Evolutionary conservation across 345 rosid genomes (phyloP).

Genomic region (Gossypium australe): DNA sequence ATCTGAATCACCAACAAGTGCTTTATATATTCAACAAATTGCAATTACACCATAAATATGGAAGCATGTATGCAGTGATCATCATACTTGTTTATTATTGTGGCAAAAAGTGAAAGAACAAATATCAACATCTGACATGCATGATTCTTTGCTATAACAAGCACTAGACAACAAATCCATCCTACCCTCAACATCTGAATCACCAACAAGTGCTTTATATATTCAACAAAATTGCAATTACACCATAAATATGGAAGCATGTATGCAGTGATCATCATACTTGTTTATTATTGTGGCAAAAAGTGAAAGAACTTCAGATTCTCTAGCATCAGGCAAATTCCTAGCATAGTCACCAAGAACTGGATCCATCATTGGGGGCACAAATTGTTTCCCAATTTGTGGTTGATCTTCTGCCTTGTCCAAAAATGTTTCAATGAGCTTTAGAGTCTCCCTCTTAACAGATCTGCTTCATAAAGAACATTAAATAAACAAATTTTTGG

Average conservation of each 20-base stretch:
- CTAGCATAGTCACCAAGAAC: constrained; percentile 96
- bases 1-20: background rate
- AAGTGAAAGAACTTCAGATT: constrained; percentile 95
- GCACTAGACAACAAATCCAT: background rate
- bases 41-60: background rate
- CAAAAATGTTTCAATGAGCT: constrained; percentile 94
- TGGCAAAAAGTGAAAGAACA: too few relatives aligned
- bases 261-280: constrained; percentile 32
- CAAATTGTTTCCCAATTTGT: constrained; percentile 96
- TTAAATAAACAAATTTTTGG: background rate
- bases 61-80: too few relatives aligned
- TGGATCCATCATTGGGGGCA: constrained; percentile 98
- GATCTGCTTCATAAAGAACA: constrained; percentile 48
- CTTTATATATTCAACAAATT: background rate
- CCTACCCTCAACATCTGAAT: background rate
- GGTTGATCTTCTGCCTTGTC: constrained; percentile 99
- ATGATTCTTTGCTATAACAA: background rate
- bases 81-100: too few relatives aligned
- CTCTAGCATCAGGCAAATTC: constrained; percentile 99
- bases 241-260: background rate
- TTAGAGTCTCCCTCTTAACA: constrained; percentile 95
- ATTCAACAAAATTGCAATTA: background rate
- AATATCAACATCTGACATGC: background rate
- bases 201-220: background rate
- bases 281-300: constrained; percentile 98